Evolutionary conservation across 352 stramenopile genomes (phyloP), one percentile per base, ranked within the genome.

Genomic region (Phytophthora constricta): DNA sequence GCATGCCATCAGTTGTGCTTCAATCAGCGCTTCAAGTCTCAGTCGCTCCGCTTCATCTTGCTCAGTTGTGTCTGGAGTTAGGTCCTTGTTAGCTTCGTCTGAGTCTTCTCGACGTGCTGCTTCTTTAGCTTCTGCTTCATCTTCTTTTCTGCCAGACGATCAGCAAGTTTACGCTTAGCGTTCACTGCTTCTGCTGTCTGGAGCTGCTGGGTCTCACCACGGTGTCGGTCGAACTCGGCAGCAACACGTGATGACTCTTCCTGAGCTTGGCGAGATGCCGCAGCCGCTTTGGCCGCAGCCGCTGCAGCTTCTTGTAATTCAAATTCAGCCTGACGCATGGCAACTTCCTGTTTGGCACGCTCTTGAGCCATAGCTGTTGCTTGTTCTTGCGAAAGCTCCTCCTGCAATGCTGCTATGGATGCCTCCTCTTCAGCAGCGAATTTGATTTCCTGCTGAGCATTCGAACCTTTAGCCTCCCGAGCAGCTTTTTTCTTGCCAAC

Each of bases 111-210:
- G 14, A 28, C 33, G 37, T 71, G 51, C 27, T 56, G 48, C 39
- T 67, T 50, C 39, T 72, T 68, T 1, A 68, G 41, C 43, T 72
- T 58, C 26, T 60, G 57, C 52, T 39, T 65, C 22, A 46, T 64
- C 51, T 87, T 89, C 67, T 90, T 93, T 13, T 86, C 82, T 0
- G 78, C 79, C 19, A 93, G 76, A 7, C 86, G 78, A 25, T 79
- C 76, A 50, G 86, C 86, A 11, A 93, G 75, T 62, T 92, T 92
- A 17, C 71, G 62, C 60, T 89, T 92, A 20, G 90, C 83, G 0
- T 70, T 63, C 34, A 57, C 46, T 9, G 77, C 56, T 20, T 90
- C 80, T 3, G 49, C 74, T 42, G 76, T 52, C 34, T 87, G 58
- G 37, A 70, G 68, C 37, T 83, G 68, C 25, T 65, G 71, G 1